A percentile compares a stretch with the other conserved stretches of the same genome.
phyloP scores from a whole-genome alignment of 768 basidiomycete genomes.

The Saitozyma sp. region DNA sequence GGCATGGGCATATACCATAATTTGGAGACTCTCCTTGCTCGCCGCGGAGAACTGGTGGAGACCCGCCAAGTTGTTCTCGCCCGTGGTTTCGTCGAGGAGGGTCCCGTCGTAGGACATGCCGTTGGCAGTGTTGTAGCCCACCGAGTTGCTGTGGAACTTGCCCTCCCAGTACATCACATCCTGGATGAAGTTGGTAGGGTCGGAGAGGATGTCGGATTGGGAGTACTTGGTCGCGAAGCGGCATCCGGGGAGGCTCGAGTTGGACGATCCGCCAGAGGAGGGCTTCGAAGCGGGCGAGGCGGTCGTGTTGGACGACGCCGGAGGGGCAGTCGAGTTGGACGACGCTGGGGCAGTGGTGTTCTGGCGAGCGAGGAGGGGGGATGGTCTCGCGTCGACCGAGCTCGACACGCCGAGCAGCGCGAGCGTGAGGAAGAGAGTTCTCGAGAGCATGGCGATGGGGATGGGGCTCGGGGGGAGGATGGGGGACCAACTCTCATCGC shows the following conservation, averaged over 20 bases:
- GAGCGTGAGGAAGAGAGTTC: too few species aligned
- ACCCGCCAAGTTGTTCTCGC: background rate
- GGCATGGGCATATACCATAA: slow-evolving; percentile 4
- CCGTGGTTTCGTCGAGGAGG: background rate
- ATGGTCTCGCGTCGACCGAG: too few species aligned
- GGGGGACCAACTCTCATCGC: too few species aligned
- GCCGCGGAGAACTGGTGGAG: slow-evolving; percentile 6
- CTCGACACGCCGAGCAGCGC: too few species aligned
- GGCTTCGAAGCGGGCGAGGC: too few species aligned
- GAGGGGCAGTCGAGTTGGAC: too few species aligned
- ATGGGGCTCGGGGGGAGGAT: too few species aligned
- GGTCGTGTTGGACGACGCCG: too few species aligned
- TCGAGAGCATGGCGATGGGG: too few species aligned
- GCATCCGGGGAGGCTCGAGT: background rate
- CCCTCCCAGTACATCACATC: background rate
- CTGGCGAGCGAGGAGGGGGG: too few species aligned
- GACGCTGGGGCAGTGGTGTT: too few species aligned
- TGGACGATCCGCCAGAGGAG: too few species aligned
- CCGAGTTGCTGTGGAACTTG: background rate
- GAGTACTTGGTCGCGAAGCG: slow-evolving; percentile 1
- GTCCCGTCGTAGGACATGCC: slow-evolving; percentile 8
- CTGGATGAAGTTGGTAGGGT: background rate
- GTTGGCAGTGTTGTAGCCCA: slow-evolving; percentile 2
- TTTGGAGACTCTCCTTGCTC: slow-evolving; percentile 4
- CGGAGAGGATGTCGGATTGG: slow-evolving; percentile 3